Evolutionary conservation across 169 alveolate genomes (phyloP), one percentile per base, ranked within the genome.

Genomic region (Plasmodium falciparum): DNA sequence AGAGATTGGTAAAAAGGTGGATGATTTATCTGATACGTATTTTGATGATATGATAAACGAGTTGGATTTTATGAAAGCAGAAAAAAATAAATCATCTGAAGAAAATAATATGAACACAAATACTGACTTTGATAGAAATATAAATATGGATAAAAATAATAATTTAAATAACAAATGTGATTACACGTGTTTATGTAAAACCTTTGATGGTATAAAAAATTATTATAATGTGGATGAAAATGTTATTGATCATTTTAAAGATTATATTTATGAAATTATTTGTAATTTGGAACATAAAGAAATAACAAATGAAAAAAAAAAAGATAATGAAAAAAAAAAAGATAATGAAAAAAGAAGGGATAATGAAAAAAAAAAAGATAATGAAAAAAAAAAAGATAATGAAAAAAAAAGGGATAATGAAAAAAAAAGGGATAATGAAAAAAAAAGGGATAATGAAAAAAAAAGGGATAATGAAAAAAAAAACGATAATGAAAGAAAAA

Each of bases 1-100:
- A 17, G n/a, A 43, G 20, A 15, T 61, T 43, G 66, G 2, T 6
- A 29, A 59, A 22, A 47, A 26, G 24, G 7, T 17, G 20, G 17
- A 24, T 6, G 62, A 50, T 20, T 5, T 56, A n/a, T 26, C 50
- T 13, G 52, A 80, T n/a, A 29, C 62, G 4, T 80, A 69, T 63
- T 73, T 80, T 22, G 24, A 80, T 26, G 65, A 69, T 54, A 59
- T 80, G 73, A 52, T 80, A 29, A 73, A 80, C 5, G 90, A 80
- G 45, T 61, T 80, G 43, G 13, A 56, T 61, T 70, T 80, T 29
- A 69, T 80, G 45, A 69, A 63, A 80, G 47, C 9, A n/a, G 26
- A 20, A 22, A 58, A 69, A 20, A 24, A 50, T 15, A 61, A 78
- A 39, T 5, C 47, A 39, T 5, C 47, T 56, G 65, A 56, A 56